Evolutionary conservation across 495 filamentous ascomycete species (phyloP).

Genomic region (Annulohypoxylon moriforme): DNA sequence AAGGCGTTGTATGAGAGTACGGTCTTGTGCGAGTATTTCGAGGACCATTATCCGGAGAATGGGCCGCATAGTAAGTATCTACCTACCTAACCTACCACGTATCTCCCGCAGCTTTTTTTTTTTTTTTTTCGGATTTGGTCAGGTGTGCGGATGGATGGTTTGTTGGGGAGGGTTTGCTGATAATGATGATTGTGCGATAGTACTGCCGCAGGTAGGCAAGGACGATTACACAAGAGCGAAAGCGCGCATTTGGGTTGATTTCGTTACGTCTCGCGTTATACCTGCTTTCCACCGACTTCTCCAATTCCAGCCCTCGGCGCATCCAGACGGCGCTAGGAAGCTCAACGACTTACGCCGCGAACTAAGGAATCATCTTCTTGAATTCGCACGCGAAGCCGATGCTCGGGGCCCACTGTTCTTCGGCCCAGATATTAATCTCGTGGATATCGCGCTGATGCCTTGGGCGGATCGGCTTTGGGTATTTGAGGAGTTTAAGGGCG

Average conservation of each 20-base stretch:
- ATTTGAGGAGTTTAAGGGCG: constrained; percentile 72
- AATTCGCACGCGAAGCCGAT: constrained; percentile 66
- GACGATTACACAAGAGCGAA: constrained; percentile 65
- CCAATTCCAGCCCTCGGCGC: constrained; percentile 63
- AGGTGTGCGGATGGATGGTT: too few relatives aligned
- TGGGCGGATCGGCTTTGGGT: constrained; percentile 68
- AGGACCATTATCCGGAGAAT: constrained; percentile 67
- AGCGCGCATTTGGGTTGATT: constrained; percentile 71
- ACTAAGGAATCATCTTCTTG: constrained; percentile 52
- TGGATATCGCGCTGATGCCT: constrained; percentile 68
- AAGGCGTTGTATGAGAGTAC: constrained; percentile 70
- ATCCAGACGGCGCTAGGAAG: constrained; percentile 58
- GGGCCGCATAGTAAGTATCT: too few relatives aligned
- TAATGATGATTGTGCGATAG: constrained; percentile 44
- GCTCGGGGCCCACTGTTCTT: constrained; percentile 66
- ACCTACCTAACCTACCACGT: too few relatives aligned
- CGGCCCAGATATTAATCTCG: constrained; percentile 59
- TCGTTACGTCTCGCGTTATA: constrained; percentile 67
- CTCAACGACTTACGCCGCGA: constrained; percentile 47
- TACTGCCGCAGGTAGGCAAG: constrained; percentile 49
- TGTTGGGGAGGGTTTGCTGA: too few relatives aligned
- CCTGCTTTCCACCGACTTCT: constrained; percentile 69
- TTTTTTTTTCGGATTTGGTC: too few relatives aligned
- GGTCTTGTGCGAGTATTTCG: constrained; percentile 70
- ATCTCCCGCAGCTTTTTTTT: too few relatives aligned